Evolutionary conservation across 73 alveolate genomes (phyloP).

Genomic region (Strombidium stylifer): DNA sequence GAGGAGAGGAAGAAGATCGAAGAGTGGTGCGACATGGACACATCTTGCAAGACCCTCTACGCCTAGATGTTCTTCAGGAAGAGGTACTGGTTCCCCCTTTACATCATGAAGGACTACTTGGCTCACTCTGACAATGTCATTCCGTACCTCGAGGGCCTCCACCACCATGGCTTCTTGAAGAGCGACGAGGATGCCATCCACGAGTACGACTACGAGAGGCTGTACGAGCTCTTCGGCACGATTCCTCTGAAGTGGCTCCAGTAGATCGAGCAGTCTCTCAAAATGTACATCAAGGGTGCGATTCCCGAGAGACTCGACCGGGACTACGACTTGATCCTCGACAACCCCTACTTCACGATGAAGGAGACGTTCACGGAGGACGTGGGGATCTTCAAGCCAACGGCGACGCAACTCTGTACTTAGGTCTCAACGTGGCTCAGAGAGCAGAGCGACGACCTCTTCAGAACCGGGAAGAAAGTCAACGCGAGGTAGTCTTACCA

Average conservation of each 20-base stretch:
- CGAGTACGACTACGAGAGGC: conserved; percentile 37
- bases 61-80: conserved; percentile 43
- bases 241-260: neutral
- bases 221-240: conserved; percentile 16
- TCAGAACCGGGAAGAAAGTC: conserved; percentile 9
- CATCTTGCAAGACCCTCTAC: conserved; percentile 31
- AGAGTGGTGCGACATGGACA: no score
- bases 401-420: neutral
- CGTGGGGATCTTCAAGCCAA: neutral
- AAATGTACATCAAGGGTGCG: conserved; percentile 8
- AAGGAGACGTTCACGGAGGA: conserved; percentile 17
- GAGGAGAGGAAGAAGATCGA: no score
- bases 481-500: neutral
- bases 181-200: conserved; percentile 28
- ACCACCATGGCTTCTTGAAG: conserved; percentile 12
- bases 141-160: neutral
- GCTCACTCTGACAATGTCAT: neutral
- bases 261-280: conserved; percentile 1
- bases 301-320: neutral
- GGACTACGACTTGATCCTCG: conserved; percentile 15
- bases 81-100: conserved; percentile 29
- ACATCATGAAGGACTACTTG: conserved; percentile 2
- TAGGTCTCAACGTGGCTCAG: conserved; percentile 12
- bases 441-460: conserved; percentile 5
- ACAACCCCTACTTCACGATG: conserved; percentile 1